Evolutionary conservation across 2,329 filamentous ascomycete genomes (phyloP).

Genomic region (Coleophoma eucalyptorum): DNA sequence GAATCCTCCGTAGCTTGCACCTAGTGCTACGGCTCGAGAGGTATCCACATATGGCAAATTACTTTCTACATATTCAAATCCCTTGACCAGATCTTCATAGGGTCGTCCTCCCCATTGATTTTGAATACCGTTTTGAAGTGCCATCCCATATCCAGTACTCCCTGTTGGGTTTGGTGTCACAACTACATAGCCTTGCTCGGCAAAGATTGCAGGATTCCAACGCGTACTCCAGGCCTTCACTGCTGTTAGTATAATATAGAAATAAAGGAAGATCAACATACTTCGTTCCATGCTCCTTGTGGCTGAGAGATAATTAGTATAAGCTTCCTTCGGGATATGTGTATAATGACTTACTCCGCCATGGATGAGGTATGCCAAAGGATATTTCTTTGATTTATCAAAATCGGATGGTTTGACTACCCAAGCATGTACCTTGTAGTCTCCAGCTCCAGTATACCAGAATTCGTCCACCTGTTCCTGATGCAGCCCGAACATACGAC

Average conservation of each 20-base stretch:
- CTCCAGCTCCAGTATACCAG: constrained; percentile 62
- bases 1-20: constrained; percentile 72
- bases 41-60: constrained; percentile 68
- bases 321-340: too few species aligned
- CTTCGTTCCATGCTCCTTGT: constrained; percentile 28
- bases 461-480: constrained; percentile 62
- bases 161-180: constrained; percentile 82
- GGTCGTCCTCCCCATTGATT: constrained; percentile 82
- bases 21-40: constrained; percentile 65
- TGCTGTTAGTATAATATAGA: background rate
- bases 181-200: constrained; percentile 83
- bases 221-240: constrained; percentile 50
- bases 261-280: background rate
- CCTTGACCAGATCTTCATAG: constrained; percentile 76
- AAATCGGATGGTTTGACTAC: constrained; percentile 66
- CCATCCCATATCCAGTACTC: constrained; percentile 77
- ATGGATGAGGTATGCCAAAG: constrained; percentile 75
- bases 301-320: constrained; percentile 12
- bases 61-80: constrained; percentile 69
- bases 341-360: constrained; percentile 48
- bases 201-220: constrained; percentile 84
- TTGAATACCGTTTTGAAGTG: constrained; percentile 71
- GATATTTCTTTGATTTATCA: constrained; percentile 68
- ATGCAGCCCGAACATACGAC: constrained; percentile 63
- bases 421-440: constrained; percentile 66